Percentiles rank a stretch among this genome's conserved stretches.
phyloP scores from a whole-genome alignment of 2,329 filamentous ascomycete genomes.

The Pseudogymnoascus verrucosus region DNA sequence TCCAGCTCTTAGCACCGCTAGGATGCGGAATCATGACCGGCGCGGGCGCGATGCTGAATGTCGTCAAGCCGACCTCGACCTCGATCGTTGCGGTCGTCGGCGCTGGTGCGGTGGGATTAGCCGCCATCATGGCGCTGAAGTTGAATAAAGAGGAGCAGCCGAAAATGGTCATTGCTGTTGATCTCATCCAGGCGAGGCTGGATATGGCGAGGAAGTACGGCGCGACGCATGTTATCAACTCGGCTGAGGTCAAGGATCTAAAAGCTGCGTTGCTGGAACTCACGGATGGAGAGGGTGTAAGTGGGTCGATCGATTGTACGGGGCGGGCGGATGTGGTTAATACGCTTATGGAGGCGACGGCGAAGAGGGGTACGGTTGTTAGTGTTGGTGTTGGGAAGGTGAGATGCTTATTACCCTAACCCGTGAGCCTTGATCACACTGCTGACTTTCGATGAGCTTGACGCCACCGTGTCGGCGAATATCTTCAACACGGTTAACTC shows the following conservation, averaged over 20 bases:
- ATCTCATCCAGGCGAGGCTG: slow-evolving; percentile 35
- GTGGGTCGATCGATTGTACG: slow-evolving; percentile 17
- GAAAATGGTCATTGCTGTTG: slow-evolving; percentile 36
- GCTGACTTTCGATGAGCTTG: slow-evolving; percentile 10
- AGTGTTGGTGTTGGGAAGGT: slow-evolving; percentile 16
- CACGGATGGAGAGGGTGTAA: slow-evolving; percentile 15
- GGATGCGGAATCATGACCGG: slow-evolving; percentile 38
- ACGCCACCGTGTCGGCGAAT: slow-evolving; percentile 13
- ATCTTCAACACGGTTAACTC: slow-evolving; percentile 18
- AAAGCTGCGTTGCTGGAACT: slow-evolving; percentile 11
- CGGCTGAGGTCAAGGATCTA: slow-evolving; percentile 12
- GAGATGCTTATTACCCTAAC: not conserved
- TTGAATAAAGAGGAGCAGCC: slow-evolving; percentile 10
- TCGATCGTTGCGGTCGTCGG: slow-evolving; percentile 32
- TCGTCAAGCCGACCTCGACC: slow-evolving; percentile 23
- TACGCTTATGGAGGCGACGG: slow-evolving; percentile 14
- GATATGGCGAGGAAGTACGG: slow-evolving; percentile 36
- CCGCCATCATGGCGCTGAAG: slow-evolving; percentile 33
- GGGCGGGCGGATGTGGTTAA: slow-evolving; percentile 14
- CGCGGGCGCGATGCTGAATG: slow-evolving; percentile 34
- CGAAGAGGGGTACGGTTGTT: slow-evolving; percentile 18
- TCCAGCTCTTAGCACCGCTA: slow-evolving; percentile 31
- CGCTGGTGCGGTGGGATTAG: slow-evolving; percentile 34
- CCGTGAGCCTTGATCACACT: not conserved
- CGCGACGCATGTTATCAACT: slow-evolving; percentile 26